Evolutionary conservation across 2,329 filamentous ascomycete genomes (phyloP), one percentile per base, ranked within the genome.

Genomic region (Aureobasidium pullulans): DNA sequence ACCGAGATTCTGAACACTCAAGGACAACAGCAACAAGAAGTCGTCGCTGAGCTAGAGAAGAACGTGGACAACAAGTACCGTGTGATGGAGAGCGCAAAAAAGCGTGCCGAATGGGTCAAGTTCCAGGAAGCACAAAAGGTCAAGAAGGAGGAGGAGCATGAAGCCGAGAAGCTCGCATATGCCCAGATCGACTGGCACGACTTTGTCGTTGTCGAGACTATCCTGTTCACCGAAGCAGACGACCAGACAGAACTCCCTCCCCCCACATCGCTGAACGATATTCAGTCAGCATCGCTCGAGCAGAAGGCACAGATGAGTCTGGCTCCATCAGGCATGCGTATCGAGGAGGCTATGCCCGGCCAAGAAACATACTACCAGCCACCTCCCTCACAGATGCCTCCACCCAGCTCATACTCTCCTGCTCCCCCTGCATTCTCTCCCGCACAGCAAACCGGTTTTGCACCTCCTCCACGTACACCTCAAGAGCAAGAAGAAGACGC

Each of bases 151-250:
- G 90, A 95, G 68, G 85, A 92, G 63, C 88, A 87, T 42, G 89
- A 95, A 69, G 85, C 90, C 68, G 89, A 96, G 72, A 86, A 86
- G 68, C 71, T 85, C 52, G 81, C 82, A 57, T 88, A 94, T 72
- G 88, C 88, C 1, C 88, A 94, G 67, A 94, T 99, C 63, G 94
- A 99, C 73, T 99, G 94, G 94, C 90, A 96, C 69, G 93, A 97
- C 71, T 99, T 99, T 67, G 87, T 93, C 36, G 88, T 99, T 19
- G 91, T 96, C 46, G 94, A 96, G 74, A 96, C 92, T 0, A 92
- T 99, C 57, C 80, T 90, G 15, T 99, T 99, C 73, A 91, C 85
- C 61, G 92, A 96, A 66, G 83, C 84, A 40, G 94, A 99, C 71
- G 92, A 96, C 65, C 83, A 89, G 63, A 84, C 86, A 39, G 87